Conservation (phyloP, 352 stramenopile species). For the Globisporangium lucens region DNA sequence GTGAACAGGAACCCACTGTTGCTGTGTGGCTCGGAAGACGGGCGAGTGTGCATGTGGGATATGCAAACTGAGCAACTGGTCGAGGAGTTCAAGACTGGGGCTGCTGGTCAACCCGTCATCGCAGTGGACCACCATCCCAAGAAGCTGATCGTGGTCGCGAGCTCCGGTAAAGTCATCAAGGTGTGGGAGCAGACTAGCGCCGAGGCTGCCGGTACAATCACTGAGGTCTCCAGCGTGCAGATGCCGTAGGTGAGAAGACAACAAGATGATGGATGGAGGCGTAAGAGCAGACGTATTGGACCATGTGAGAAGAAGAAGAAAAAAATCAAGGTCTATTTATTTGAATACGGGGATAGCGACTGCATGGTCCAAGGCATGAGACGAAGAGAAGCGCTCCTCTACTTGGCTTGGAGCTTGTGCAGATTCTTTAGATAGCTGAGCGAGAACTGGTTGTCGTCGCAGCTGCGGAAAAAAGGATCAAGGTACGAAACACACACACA, state of each 20-base stretch:
- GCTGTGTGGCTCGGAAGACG: conserved; percentile 92
- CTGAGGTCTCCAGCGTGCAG: not conserved
- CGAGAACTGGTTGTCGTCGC: conserved; percentile 89
- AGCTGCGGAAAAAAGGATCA: conserved; percentile 33
- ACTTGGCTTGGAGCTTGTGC: conserved; percentile 43
- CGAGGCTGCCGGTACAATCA: not conserved
- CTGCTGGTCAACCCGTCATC: conserved; percentile 81
- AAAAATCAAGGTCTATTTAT: conserved; percentile 42
- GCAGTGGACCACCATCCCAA: conserved; percentile 81
- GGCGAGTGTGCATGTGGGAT: conserved; percentile 91
- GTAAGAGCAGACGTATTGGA: not conserved
- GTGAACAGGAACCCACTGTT: conserved; percentile 37
- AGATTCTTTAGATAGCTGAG: conserved; percentile 81
- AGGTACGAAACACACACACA: conserved; percentile 13
- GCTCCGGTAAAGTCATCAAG: conserved; percentile 72
- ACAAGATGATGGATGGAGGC: conserved; percentile 7
- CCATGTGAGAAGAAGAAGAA: not conserved
- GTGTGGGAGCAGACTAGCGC: conserved; percentile 30
- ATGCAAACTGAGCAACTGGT: conserved; percentile 74
- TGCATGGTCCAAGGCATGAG: not conserved
- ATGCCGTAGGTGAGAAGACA: conserved; percentile 16
- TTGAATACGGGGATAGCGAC: conserved; percentile 19
- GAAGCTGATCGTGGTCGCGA: conserved; percentile 59
- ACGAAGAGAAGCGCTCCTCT: not conserved
- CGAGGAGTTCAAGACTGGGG: conserved; percentile 11